Conservation (phyloP, 345 rosid genomes). For the Anastatica hierochuntica region DNA sequence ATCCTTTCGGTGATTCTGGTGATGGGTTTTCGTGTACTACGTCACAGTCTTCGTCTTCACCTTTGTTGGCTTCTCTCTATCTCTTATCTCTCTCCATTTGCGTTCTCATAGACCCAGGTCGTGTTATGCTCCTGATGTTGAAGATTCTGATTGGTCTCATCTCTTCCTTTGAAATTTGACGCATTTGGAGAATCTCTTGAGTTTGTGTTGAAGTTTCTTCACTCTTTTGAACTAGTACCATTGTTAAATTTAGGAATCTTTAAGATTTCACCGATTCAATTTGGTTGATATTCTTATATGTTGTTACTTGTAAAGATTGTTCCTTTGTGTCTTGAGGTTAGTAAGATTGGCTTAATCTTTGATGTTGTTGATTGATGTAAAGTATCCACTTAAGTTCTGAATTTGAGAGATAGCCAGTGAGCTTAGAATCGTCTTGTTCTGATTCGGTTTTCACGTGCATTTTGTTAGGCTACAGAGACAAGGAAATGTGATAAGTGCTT, state of each 20-base stretch:
- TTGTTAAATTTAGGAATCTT: too few species aligned
- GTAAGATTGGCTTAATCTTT: too few species aligned
- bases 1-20: constrained; percentile 37
- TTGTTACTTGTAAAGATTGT: too few species aligned
- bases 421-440: too few species aligned
- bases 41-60: constrained; percentile 43
- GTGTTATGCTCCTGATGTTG: constrained; percentile 57
- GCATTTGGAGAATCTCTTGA: background rate
- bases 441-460: too few species aligned
- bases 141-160: constrained; percentile 22
- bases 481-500: constrained; percentile 76
- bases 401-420: too few species aligned
- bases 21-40: constrained; percentile 46
- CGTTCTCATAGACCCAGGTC: constrained; percentile 51
- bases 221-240: background rate
- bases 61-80: constrained; percentile 34
- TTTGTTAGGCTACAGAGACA: constrained; percentile 38
- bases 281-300: background rate
- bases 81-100: constrained; percentile 34
- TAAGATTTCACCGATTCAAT: background rate
- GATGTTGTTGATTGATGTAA: too few species aligned
- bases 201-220: background rate
- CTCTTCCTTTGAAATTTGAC: background rate
- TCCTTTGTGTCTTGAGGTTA: too few species aligned
- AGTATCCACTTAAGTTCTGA: too few species aligned